A percentile compares a stretch with the other conserved stretches of the same genome.
phyloP scores from a whole-genome alignment of 805 yeast species.

The Ogataea salicorniae region DNA sequence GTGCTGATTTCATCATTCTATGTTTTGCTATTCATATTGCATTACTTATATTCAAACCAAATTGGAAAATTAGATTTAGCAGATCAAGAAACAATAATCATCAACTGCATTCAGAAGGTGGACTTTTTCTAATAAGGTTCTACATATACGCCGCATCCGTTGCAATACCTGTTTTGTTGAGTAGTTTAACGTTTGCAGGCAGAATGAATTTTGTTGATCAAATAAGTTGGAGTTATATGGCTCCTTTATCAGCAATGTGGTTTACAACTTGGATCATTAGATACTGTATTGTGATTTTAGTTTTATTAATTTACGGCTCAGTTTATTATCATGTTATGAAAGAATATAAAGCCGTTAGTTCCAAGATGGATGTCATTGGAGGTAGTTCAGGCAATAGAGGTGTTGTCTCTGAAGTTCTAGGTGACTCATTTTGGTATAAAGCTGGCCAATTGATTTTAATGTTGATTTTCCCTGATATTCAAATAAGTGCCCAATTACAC shows the following conservation, averaged over 20 bases:
- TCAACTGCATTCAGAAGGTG: constrained; percentile 51
- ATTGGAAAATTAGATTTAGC: constrained; percentile 33
- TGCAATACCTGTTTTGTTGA: constrained; percentile 59
- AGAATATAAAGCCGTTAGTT: constrained; percentile 54
- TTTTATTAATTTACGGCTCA: constrained; percentile 59
- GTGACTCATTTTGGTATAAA: constrained; percentile 31
- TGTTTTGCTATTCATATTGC: constrained; percentile 82
- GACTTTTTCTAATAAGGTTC: constrained; percentile 55
- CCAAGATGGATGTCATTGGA: constrained; percentile 25
- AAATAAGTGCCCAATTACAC: constrained; percentile 25
- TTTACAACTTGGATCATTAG: constrained; percentile 82
- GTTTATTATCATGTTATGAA: constrained; percentile 68
- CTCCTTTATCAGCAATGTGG: constrained; percentile 69
- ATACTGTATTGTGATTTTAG: constrained; percentile 56
- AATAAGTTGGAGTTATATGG: constrained; percentile 71
- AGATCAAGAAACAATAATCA: constrained; percentile 19
- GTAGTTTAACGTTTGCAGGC: constrained; percentile 63
- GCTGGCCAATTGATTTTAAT: constrained; percentile 21
- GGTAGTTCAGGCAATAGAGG: constrained; percentile 6
- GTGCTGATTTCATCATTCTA: constrained; percentile 79
- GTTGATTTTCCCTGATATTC: constrained; percentile 30
- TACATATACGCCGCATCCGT: constrained; percentile 55
- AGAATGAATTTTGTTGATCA: constrained; percentile 53
- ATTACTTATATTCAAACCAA: constrained; percentile 63
- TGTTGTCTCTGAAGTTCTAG: constrained; percentile 17